These are phyloP conservation scores for Didymella lethalis DNA, from an alignment of 2,329 filamentous ascomycete genomes.

Conservation along the genomic window DNA sequence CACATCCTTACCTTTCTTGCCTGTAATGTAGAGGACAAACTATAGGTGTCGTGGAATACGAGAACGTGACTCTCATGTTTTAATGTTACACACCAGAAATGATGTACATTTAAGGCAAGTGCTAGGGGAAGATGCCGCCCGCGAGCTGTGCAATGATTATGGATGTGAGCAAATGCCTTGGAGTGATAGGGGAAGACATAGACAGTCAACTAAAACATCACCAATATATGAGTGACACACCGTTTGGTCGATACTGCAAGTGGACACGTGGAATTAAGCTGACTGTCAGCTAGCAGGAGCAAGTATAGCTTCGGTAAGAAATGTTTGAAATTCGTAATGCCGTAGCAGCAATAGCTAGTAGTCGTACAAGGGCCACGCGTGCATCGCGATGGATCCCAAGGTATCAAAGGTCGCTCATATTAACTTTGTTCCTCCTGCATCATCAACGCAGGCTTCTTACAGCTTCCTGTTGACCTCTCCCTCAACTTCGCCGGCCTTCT, in stretches of 20 bases:
- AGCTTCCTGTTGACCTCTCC: conserved; percentile 54
- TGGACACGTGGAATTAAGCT: not conserved
- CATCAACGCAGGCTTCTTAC: conserved; percentile 5
- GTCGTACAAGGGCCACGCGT: conserved; percentile 19
- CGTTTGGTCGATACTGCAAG: not conserved
- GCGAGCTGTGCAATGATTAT: not conserved
- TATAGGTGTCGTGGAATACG: not conserved
- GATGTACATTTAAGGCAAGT: not conserved
- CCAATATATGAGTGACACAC: not conserved
- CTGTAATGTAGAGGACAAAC: not conserved
- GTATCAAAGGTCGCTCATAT: conserved; percentile 15
- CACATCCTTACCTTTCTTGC: not conserved
- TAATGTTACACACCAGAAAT: not conserved
- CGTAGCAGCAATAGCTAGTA: conserved; percentile 17
- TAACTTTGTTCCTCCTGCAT: not conserved
- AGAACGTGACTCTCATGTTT: not conserved
- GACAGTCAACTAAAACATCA: not conserved
- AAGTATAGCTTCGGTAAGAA: not conserved
- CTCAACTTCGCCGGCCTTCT: conserved; percentile 51
- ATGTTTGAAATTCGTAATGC: conserved; percentile 23
- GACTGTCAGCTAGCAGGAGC: not conserved
- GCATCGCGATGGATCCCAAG: conserved; percentile 7
- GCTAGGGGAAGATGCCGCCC: not conserved
- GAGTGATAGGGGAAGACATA: not conserved
- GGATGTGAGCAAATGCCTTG: not conserved